Conservation (phyloP, 495 filamentous ascomycete genomes). For the Chaetomium fimeti region DNA sequence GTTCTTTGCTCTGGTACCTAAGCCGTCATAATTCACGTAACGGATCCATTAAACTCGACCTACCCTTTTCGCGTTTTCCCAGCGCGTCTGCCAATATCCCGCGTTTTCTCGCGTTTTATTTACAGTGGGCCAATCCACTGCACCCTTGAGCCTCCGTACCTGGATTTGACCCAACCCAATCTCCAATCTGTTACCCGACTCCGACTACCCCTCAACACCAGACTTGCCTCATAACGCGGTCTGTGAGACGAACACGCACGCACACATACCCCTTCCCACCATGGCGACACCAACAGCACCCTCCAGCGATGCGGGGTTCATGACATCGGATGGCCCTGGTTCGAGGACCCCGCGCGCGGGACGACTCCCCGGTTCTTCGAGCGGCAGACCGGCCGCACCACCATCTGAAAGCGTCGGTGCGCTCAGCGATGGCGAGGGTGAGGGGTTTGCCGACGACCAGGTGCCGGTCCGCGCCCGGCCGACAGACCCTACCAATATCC, state of each 20-base stretch:
- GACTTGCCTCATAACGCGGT: constrained; percentile 9
- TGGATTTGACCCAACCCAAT: constrained; percentile 7
- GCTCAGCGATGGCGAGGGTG: constrained; percentile 61
- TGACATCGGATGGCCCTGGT: constrained; percentile 44
- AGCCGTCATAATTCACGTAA: constrained; percentile 9
- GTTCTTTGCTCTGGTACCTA: neutral
- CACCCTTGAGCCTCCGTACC: neutral
- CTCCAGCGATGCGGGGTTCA: constrained; percentile 47
- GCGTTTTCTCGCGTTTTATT: constrained; percentile 42
- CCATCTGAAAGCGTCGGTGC: constrained; percentile 65
- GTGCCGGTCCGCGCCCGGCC: constrained; percentile 55
- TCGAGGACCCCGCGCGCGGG: constrained; percentile 41
- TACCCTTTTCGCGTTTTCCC: constrained; percentile 23
- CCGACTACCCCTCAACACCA: constrained; percentile 9
- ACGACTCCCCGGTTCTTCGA: constrained; percentile 48
- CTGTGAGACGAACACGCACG: constrained; percentile 13
- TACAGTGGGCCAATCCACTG: constrained; percentile 12
- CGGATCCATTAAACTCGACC: constrained; percentile 27
- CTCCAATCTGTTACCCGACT: constrained; percentile 2
- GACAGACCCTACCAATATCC: constrained; percentile 61
- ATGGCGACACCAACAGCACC: constrained; percentile 41
- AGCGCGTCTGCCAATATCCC: constrained; percentile 25
- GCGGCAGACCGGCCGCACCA: constrained; percentile 59
- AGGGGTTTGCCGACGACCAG: constrained; percentile 59
- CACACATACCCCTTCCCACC: constrained; percentile 8